phyloP scores from a whole-genome alignment of 1,284 basidiomycete species.

The Neotropicomus parvogracilis region DNA sequence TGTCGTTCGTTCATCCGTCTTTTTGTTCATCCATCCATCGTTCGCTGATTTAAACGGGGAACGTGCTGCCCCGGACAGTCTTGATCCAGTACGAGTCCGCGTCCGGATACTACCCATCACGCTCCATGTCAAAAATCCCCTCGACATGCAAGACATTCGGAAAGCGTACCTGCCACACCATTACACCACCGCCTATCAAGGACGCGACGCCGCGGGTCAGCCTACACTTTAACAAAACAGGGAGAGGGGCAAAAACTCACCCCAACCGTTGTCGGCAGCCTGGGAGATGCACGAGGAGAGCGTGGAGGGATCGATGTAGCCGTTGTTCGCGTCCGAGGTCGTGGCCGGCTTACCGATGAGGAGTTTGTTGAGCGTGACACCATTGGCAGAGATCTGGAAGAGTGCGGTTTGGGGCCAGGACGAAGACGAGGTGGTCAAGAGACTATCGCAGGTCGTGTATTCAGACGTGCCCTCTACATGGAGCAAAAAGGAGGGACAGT shows the following conservation, averaged over 20 bases:
- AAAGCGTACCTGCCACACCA: slow-evolving; percentile 39
- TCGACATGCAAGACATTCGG: too few species aligned
- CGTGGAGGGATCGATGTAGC: slow-evolving; percentile 51
- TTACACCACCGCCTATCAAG: slow-evolving; percentile 47
- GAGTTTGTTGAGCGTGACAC: slow-evolving; percentile 50
- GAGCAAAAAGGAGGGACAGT: background rate
- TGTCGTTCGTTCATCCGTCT: too few species aligned
- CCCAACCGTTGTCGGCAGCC: slow-evolving; percentile 55
- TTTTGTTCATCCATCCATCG: too few species aligned
- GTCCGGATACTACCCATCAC: slow-evolving; percentile 29
- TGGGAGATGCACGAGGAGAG: slow-evolving; percentile 53
- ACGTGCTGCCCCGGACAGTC: slow-evolving; percentile 27
- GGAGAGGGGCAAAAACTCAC: slow-evolving; percentile 33
- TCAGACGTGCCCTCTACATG: slow-evolving; percentile 41
- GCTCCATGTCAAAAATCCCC: slow-evolving; percentile 6
- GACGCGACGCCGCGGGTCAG: slow-evolving; percentile 3
- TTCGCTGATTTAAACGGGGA: slow-evolving; percentile 11
- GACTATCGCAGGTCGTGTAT: slow-evolving; percentile 44
- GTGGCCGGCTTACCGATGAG: slow-evolving; percentile 64
- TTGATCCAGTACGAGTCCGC: slow-evolving; percentile 22
- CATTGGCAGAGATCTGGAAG: slow-evolving; percentile 61
- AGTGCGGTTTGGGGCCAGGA: slow-evolving; percentile 43
- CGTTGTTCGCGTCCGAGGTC: slow-evolving; percentile 50
- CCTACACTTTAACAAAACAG: background rate
- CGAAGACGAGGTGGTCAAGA: slow-evolving; percentile 43